Evolutionary conservation across 352 stramenopile genomes (phyloP), one percentile per base, ranked within the genome.

Genomic region (Pseudoperonospora humuli): DNA sequence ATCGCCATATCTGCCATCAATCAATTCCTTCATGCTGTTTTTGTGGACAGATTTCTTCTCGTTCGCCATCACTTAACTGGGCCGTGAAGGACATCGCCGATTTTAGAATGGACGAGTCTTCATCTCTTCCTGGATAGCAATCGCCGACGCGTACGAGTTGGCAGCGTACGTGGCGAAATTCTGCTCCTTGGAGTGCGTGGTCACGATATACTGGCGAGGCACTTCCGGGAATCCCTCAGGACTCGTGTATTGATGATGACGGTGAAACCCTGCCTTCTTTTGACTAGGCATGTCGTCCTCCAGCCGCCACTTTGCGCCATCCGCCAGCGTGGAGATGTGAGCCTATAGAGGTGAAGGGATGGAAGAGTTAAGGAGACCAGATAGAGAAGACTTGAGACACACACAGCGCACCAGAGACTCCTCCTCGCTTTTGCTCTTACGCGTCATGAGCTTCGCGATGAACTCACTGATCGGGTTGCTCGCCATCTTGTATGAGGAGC

Each of bases 71-170:
- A 10, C 28, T 34, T n/a, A 34, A n/a, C 28, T n/a, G 45, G n/a
- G n/a, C n/a, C n/a, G n/a, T n/a, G n/a, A n/a, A n/a, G n/a, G n/a
- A n/a, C n/a, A n/a, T n/a, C n/a, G n/a, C n/a, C n/a, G 24, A 47
- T 21, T 46, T 84, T 84, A 93, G 53, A 93, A 85, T 43, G 65
- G 71, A 47, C 80, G 80, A 40, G 67, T 66, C 61, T 86, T 87
- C 35, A 93, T 78, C 41, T 73, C 33, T 47, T 93, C 75, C 39
- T 82, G 67, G 50, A 93, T 71, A 25, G 77, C 80, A 51, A 93
- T 93, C 9, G 75, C 75, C 50, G 80, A 81, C 54, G 75, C 65
- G 70, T 89, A 89, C 66, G 80, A 93, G 65, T 93, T 93, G 55
- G 77, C 80, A 23, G 69, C 74, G 62, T 93, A 90, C 34, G 75